These are phyloP conservation scores for Wickerhamiella kurtzmanii DNA, from an alignment of 805 yeast species.

Conservation along the genomic window DNA sequence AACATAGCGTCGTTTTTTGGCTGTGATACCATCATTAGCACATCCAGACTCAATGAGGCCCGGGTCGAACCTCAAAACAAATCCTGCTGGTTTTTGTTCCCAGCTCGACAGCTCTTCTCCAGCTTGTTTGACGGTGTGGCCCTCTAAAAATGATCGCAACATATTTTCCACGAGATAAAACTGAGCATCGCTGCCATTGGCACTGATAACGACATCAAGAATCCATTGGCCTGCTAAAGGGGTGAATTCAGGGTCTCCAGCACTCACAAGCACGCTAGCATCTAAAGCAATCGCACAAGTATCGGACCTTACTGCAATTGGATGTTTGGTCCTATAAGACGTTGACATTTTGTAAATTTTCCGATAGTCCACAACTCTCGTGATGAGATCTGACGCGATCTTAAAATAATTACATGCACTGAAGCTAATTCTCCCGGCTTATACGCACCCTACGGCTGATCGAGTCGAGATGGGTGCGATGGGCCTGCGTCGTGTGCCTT, in stretches of 20 bases:
- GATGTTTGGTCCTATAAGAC: background rate
- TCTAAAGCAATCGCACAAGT: background rate
- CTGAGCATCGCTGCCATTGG: constrained; percentile 4
- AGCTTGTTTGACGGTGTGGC: background rate
- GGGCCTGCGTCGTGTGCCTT: too few species aligned
- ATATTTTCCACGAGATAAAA: constrained; percentile 13
- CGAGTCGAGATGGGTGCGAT: too few species aligned
- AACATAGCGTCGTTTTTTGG: constrained; percentile 5
- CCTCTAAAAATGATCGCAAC: constrained; percentile 8
- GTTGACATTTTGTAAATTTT: background rate
- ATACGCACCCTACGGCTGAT: too few species aligned
- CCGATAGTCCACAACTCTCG: too few species aligned
- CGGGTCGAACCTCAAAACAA: background rate
- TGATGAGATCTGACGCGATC: too few species aligned
- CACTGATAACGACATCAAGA: constrained; percentile 1
- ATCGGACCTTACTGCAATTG: background rate
- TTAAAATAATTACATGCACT: too few species aligned
- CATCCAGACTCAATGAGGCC: constrained; percentile 1
- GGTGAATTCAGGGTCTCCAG: constrained; percentile 8
- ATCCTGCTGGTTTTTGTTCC: constrained; percentile 3
- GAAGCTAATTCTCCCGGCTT: too few species aligned
- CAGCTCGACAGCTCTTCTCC: background rate
- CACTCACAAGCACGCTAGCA: constrained; percentile 2
- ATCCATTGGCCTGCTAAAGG: constrained; percentile 12
- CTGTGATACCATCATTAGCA: background rate